A percentile compares a stretch with the other conserved stretches of the same genome.
phyloP scores from a whole-genome alignment of 805 yeast species.

The Phaffomyces opuntiae region DNA sequence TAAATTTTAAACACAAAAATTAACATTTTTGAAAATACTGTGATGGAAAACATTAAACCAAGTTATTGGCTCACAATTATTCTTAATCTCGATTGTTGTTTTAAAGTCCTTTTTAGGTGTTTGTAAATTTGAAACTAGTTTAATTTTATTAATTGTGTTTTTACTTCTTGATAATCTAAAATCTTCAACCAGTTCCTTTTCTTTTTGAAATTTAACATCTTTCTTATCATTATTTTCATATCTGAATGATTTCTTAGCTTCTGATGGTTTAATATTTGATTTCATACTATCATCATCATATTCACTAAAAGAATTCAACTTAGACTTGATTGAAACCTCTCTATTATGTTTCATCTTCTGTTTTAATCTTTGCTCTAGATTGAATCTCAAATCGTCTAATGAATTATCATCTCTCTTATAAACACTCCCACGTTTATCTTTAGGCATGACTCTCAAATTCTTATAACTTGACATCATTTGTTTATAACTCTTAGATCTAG shows the following conservation, averaged over 20 bases:
- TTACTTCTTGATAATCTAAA: slow-evolving; percentile 1
- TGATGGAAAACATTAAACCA: slow-evolving; percentile 47
- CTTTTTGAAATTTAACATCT: too few relatives aligned
- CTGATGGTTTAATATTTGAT: not conserved
- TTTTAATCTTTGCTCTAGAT: slow-evolving; percentile 12
- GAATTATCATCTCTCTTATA: not conserved
- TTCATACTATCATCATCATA: not conserved
- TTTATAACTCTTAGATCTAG: slow-evolving; percentile 16
- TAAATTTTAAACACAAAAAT: slow-evolving; percentile 20
- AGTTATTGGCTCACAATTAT: slow-evolving; percentile 40
- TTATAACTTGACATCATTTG: not conserved
- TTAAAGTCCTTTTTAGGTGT: too few relatives aligned
- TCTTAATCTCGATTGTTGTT: not conserved
- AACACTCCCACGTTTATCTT: not conserved
- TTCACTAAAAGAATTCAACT: not conserved
- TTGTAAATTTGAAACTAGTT: not conserved
- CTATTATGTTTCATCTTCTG: slow-evolving; percentile 14
- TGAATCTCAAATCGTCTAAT: slow-evolving; percentile 11
- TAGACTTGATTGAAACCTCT: slow-evolving; percentile 5
- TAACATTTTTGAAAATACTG: slow-evolving; percentile 41
- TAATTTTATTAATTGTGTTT: slow-evolving; percentile 1
- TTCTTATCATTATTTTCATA: not conserved
- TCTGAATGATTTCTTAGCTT: not conserved
- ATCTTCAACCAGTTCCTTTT: not conserved
- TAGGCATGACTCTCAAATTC: not conserved